Conservation (phyloP, 805 yeast species). For the Kazachstania psychrophila region DNA sequence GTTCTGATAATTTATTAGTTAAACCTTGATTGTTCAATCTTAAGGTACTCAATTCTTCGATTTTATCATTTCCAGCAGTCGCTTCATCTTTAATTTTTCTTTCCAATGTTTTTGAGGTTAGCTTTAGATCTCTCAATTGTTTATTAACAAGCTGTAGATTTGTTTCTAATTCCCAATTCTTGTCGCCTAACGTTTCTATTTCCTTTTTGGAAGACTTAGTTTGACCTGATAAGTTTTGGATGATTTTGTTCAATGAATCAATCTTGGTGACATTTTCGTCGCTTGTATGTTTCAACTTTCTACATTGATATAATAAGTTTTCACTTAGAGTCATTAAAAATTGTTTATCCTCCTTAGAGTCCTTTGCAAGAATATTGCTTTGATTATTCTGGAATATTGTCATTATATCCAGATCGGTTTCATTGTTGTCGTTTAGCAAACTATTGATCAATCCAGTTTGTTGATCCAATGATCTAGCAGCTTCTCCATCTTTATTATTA, state of each 20-base stretch:
- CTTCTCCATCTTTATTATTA: not conserved
- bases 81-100: slow-evolving; percentile 1
- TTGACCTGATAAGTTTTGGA: slow-evolving; percentile 3
- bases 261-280: slow-evolving; percentile 28
- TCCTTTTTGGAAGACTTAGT: slow-evolving; percentile 14
- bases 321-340: slow-evolving; percentile 70
- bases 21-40: slow-evolving; percentile 34
- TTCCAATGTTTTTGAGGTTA: slow-evolving; percentile 31
- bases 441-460: not conserved
- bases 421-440: slow-evolving; percentile 1
- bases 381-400: slow-evolving; percentile 17
- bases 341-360: slow-evolving; percentile 46
- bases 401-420: slow-evolving; percentile 47
- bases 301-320: slow-evolving; percentile 58
- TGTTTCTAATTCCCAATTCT: slow-evolving; percentile 57
- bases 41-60: slow-evolving; percentile 38
- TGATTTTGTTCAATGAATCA: slow-evolving; percentile 1
- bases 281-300: slow-evolving; percentile 60
- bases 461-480: too few relatives aligned
- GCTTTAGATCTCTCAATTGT: slow-evolving; percentile 33
- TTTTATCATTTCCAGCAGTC: slow-evolving; percentile 30
- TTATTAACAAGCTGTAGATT: slow-evolving; percentile 32
- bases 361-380: slow-evolving; percentile 11
- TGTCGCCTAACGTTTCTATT: slow-evolving; percentile 47
- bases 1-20: slow-evolving; percentile 31